Evolutionary conservation across 768 basidiomycete genomes (phyloP).

Genomic region (Rickenella mellea): DNA sequence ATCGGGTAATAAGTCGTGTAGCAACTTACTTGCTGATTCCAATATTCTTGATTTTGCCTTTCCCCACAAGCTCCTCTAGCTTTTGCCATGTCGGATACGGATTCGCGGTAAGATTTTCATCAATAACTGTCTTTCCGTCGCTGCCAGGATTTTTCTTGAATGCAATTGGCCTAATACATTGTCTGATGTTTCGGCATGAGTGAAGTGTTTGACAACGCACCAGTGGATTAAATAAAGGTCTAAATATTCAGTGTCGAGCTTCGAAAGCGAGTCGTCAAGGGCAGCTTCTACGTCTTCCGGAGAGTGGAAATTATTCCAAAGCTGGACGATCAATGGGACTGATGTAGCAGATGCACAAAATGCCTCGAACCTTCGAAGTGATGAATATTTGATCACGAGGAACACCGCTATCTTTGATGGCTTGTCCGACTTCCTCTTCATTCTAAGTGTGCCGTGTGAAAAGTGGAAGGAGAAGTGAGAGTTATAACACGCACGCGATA

Average conservation of each 20-base stretch:
- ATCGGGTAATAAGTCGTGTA: neutral
- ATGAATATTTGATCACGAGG: slow-evolving; percentile 59
- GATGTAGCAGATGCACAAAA: neutral
- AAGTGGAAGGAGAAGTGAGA: neutral
- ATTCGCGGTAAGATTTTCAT: slow-evolving; percentile 50
- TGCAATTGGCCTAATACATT: slow-evolving; percentile 48
- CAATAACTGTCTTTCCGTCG: slow-evolving; percentile 38
- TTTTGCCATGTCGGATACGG: slow-evolving; percentile 76
- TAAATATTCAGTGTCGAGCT: slow-evolving; percentile 59
- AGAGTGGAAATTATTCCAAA: slow-evolving; percentile 72
- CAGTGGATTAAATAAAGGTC: slow-evolving; percentile 80
- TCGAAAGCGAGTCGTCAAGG: slow-evolving; percentile 55
- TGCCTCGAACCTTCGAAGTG: slow-evolving; percentile 41
- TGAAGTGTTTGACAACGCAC: slow-evolving; percentile 23
- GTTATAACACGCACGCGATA: slow-evolving; percentile 36
- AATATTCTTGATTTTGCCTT: slow-evolving; percentile 71
- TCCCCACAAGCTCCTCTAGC: slow-evolving; percentile 67
- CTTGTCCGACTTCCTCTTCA: slow-evolving; percentile 60
- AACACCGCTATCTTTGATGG: slow-evolving; percentile 47
- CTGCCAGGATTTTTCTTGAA: no score
- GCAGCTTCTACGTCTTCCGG: slow-evolving; percentile 63
- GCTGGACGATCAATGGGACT: slow-evolving; percentile 19
- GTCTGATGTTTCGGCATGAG: neutral
- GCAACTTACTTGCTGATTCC: slow-evolving; percentile 68
- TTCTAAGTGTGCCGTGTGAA: slow-evolving; percentile 30